Base-by-base conservation (phyloP, 352 stramenopile species). In the Albugo laibachii region DNA sequence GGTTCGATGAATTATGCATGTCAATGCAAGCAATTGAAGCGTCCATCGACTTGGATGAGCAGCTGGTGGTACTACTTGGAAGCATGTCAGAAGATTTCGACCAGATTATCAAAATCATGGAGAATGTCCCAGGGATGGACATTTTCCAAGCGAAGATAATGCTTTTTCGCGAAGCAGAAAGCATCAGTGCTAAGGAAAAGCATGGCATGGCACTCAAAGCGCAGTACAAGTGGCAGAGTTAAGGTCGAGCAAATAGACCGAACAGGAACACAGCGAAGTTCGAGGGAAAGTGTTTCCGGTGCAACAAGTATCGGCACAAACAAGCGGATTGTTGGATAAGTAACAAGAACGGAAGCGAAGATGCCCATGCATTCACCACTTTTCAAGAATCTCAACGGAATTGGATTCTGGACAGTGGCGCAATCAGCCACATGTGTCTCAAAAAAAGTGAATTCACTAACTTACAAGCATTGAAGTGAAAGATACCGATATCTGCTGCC, bases 1-100 rank as follows among this genome's bases (percentile, higher is more conserved):
- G 16, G n/a, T 58, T 62, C 13, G 42, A 62, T 10, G 48, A 62
- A 18, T 38, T 62, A 16, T 59, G 52, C 13, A 27, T 58, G 11
- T 16, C 41, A 4, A 15, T 62, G 2, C 48, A n/a, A 5, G 52
- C 47, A 15, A 53, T 56, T 6, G 47, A 51, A 41, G 51, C 58
- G 6, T 18, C 41, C 5, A 2, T 53, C 1, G 19, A 20, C 0
- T 48, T 58, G 6, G 55, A 56, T 13, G 55, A 58, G 55, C 20
- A 44, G 5, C 45, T 58, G 1, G 24, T 31, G 24, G 24, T 31
- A 31, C 24, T 31, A 31, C 46, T 56, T 1, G 36, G 43, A 15
- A 61, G 53, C 15, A 37, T 61, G 4, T 37, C 54, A 5, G 13
- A 34, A 18, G 50, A 61, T 20, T 58, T 54, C 20, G 52, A 58